Conservation (phyloP, 108 stramenopile genomes). For the Asterionellopsis glacialis region DNA sequence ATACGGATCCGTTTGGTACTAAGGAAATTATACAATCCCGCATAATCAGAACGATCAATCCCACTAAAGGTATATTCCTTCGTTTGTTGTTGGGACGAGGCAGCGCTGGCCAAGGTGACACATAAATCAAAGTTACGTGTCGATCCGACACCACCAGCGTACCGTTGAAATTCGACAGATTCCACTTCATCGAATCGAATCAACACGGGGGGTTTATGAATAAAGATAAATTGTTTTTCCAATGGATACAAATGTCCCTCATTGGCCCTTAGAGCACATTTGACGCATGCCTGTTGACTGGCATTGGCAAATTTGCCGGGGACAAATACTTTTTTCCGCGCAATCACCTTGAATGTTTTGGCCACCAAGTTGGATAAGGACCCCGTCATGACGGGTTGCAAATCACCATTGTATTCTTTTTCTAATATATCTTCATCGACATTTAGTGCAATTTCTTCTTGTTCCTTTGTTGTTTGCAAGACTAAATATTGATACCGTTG, state of each 20-base stretch:
- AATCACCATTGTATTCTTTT: constrained; percentile 84
- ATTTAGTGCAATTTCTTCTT: constrained; percentile 82
- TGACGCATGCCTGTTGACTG: constrained; percentile 82
- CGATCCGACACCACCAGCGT: constrained; percentile 84
- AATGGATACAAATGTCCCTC: constrained; percentile 97
- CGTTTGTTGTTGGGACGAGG: constrained; percentile 10
- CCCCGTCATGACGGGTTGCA: constrained; percentile 88
- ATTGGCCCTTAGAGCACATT: constrained; percentile 88
- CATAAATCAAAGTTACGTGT: constrained; percentile 93
- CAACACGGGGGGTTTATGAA: constrained; percentile 97
- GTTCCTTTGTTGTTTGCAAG: constrained; percentile 84
- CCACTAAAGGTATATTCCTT: constrained; percentile 87
- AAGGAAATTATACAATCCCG: constrained; percentile 82
- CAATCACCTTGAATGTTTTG: constrained; percentile 96
- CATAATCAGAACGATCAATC: constrained; percentile 87
- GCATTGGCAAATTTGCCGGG: constrained; percentile 89
- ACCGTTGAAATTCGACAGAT: constrained; percentile 94
- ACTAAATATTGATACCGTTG: constrained; percentile 97
- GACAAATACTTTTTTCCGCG: constrained; percentile 96
- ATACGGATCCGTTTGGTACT: constrained; percentile 84
- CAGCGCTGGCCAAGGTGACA: constrained; percentile 60
- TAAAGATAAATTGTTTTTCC: constrained; percentile 98
- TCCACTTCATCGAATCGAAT: constrained; percentile 97
- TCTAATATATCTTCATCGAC: constrained; percentile 88
- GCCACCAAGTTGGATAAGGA: constrained; percentile 94